Conservation (phyloP, 2,329 filamentous ascomycete species). For the Albifimbria verrucaria region DNA sequence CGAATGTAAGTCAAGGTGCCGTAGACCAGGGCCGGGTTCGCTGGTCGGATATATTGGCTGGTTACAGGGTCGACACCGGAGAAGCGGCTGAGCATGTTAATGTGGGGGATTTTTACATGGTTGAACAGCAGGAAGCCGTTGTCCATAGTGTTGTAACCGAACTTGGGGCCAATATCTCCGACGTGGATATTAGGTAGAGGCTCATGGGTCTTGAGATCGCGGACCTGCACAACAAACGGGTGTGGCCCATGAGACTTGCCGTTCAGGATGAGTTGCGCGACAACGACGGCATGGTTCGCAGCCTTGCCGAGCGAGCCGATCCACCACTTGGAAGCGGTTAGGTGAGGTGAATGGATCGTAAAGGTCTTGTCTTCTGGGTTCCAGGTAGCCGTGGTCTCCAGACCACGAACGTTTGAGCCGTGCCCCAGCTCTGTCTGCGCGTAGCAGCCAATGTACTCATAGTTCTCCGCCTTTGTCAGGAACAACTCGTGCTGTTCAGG, state of each 20-base stretch:
- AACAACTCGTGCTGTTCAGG: conserved; percentile 72
- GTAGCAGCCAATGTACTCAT: conserved; percentile 75
- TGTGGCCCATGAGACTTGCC: conserved; percentile 71
- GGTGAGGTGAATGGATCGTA: conserved; percentile 66
- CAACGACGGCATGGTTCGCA: conserved; percentile 74
- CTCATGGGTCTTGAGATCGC: conserved; percentile 66
- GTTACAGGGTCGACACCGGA: conserved; percentile 66
- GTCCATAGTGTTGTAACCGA: conserved; percentile 78
- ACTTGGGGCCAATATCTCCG: conserved; percentile 78
- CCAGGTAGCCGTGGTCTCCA: conserved; percentile 73
- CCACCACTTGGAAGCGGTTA: conserved; percentile 83
- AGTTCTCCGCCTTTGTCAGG: conserved; percentile 64
- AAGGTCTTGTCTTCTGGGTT: conserved; percentile 72
- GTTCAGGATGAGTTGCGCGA: conserved; percentile 69
- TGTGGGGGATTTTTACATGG: conserved; percentile 67
- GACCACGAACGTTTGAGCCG: conserved; percentile 70
- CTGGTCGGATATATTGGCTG: conserved; percentile 64
- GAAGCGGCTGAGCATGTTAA: conserved; percentile 71
- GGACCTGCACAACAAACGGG: conserved; percentile 73
- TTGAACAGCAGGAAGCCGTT: conserved; percentile 79
- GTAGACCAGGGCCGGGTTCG: conserved; percentile 66
- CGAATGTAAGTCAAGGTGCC: conserved; percentile 75
- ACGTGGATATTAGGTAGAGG: conserved; percentile 68
- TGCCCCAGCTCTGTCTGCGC: conserved; percentile 79
- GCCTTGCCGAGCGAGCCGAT: conserved; percentile 74